Evolutionary conservation across 140 eudicot genomes (phyloP).

Genomic region (Cichorium intybus): DNA sequence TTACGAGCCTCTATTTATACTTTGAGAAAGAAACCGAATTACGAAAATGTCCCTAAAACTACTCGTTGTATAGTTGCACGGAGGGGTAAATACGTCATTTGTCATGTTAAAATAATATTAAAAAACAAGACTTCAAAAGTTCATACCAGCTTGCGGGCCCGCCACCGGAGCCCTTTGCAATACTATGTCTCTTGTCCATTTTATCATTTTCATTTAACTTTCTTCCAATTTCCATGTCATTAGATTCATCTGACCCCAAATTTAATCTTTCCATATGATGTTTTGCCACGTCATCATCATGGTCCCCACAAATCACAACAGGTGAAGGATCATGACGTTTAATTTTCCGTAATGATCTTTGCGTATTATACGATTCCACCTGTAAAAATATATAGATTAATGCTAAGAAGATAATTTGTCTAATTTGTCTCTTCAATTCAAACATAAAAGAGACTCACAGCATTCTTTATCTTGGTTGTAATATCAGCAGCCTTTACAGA

Average conservation of each 20-base stretch:
- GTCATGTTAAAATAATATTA: background rate
- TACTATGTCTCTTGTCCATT: slow-evolving; percentile 27
- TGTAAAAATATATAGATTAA: slow-evolving; percentile 29
- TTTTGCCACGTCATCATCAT: slow-evolving; percentile 28
- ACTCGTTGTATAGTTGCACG: background rate
- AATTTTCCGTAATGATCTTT: slow-evolving; percentile 57
- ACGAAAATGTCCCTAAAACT: background rate
- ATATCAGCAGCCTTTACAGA: slow-evolving; percentile 87
- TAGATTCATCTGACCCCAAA: slow-evolving; percentile 27
- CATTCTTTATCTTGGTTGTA: slow-evolving; percentile 72
- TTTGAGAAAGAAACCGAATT: background rate
- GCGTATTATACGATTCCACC: slow-evolving; percentile 76
- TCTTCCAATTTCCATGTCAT: slow-evolving; percentile 42
- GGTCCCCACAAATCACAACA: slow-evolving; percentile 24
- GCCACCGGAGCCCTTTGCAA: slow-evolving; percentile 36
- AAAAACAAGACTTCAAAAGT: background rate
- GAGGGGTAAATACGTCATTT: background rate
- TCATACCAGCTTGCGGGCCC: slow-evolving; percentile 69
- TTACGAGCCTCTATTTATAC: too few relatives aligned
- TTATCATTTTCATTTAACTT: slow-evolving; percentile 35
- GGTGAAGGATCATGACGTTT: slow-evolving; percentile 60
- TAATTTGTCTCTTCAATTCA: too few relatives aligned
- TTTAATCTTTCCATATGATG: slow-evolving; percentile 35
- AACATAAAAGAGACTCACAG: slow-evolving; percentile 65
- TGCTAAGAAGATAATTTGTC: background rate